phyloP scores from a whole-genome alignment of 2,329 filamentous ascomycete species.

The Ophiostoma sp. region DNA sequence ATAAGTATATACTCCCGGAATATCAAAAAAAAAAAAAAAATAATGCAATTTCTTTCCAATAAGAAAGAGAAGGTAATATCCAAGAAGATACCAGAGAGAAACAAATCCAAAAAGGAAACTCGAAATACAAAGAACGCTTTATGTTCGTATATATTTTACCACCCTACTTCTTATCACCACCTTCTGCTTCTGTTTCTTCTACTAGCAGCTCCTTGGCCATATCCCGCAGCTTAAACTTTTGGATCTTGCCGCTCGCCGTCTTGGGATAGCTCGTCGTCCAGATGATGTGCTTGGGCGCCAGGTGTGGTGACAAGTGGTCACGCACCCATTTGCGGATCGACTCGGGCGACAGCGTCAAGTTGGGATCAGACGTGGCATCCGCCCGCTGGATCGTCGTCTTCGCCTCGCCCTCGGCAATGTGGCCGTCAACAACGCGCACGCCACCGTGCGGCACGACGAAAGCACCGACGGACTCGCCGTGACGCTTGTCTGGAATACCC shows the following conservation, averaged over 20 bases:
- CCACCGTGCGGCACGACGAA: constrained; percentile 65
- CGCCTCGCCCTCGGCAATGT: constrained; percentile 32
- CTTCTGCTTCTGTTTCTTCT: background rate
- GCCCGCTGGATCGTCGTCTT: constrained; percentile 22
- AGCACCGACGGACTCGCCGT: constrained; percentile 84
- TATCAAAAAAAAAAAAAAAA: background rate
- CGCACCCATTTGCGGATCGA: constrained; percentile 72
- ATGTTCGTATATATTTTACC: background rate
- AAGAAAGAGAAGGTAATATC: background rate
- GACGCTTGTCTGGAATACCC: constrained; percentile 75
- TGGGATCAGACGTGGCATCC: constrained; percentile 20
- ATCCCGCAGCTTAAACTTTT: constrained; percentile 84
- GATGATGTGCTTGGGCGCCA: constrained; percentile 89
- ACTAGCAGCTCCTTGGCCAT: constrained; percentile 43
- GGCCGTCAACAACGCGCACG: constrained; percentile 35
- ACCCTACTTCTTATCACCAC: background rate
- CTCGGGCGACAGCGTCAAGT: constrained; percentile 48
- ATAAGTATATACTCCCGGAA: background rate
- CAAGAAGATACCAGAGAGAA: background rate
- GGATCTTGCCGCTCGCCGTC: constrained; percentile 94
- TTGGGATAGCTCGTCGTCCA: constrained; percentile 85
- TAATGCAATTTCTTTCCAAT: background rate
- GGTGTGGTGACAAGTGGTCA: constrained; percentile 66
- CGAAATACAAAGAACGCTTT: background rate
- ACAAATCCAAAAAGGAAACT: background rate